Percentiles rank a stretch among this genome's conserved stretches.
These are phyloP conservation scores for Fusarium torreyae DNA, from an alignment of 2,329 filamentous ascomycete genomes.

Conservation along the genomic window DNA sequence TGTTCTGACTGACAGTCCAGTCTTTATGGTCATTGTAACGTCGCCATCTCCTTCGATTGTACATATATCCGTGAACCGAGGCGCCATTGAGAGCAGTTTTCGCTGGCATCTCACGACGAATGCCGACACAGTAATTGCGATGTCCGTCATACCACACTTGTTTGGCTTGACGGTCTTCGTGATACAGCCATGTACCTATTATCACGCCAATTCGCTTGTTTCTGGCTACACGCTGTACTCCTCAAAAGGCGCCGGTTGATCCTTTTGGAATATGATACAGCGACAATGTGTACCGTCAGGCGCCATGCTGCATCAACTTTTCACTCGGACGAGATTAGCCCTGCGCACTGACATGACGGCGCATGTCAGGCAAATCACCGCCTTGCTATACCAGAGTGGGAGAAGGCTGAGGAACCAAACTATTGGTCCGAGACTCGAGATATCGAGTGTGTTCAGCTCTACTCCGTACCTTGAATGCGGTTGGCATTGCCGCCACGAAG, in stretches of 20 bases:
- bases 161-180: conserved; percentile 6
- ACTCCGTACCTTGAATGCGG: neutral
- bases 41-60: neutral
- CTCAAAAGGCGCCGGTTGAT: conserved; percentile 7
- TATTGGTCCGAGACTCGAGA: conserved; percentile 21
- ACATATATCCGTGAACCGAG: neutral
- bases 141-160: conserved; percentile 1
- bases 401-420: neutral
- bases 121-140: conserved; percentile 27
- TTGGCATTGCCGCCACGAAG: too few species aligned
- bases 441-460: conserved; percentile 12
- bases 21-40: neutral
- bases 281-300: neutral
- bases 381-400: conserved; percentile 1
- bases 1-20: conserved; percentile 8
- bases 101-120: conserved; percentile 6
- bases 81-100: neutral
- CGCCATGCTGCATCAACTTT: neutral
- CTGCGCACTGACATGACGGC: conserved; percentile 7
- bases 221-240: conserved; percentile 21
- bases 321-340: conserved; percentile 1
- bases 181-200: conserved; percentile 10
- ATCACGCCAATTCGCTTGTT: conserved; percentile 32
- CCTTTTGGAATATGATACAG: neutral
- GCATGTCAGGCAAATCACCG: neutral